Evolutionary conservation across 2,329 filamentous ascomycete species (phyloP).

Genomic region (Exophiala spinifera): DNA sequence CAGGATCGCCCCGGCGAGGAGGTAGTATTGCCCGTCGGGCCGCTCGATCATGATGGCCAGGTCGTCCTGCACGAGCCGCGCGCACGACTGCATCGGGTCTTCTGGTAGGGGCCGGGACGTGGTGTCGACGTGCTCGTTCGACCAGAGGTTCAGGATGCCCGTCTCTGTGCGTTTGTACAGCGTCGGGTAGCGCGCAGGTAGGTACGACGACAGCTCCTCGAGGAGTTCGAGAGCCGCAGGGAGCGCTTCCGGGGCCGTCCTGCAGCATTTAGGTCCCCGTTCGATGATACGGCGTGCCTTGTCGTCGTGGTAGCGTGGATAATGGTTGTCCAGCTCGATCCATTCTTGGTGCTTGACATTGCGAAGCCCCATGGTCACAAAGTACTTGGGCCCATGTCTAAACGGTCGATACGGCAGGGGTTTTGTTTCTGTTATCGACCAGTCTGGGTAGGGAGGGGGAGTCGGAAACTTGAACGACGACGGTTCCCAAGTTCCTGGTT

Average conservation of each 20-base stretch:
- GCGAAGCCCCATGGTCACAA: constrained; percentile 75
- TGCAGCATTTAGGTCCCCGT: constrained; percentile 64
- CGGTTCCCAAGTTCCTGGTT: constrained; percentile 53
- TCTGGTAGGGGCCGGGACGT: constrained; percentile 62
- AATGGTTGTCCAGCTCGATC: constrained; percentile 82
- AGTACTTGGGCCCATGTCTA: constrained; percentile 71
- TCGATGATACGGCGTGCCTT: constrained; percentile 67
- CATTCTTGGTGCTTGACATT: constrained; percentile 64
- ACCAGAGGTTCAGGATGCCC: constrained; percentile 69
- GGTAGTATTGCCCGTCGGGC: constrained; percentile 73
- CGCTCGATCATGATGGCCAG: constrained; percentile 79
- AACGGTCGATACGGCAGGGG: constrained; percentile 77
- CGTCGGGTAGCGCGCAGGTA: constrained; percentile 71
- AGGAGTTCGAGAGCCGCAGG: constrained; percentile 72
- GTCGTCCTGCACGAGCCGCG: constrained; percentile 75
- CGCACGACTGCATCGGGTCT: constrained; percentile 74
- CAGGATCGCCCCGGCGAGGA: constrained; percentile 69
- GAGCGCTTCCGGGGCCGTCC: constrained; percentile 66
- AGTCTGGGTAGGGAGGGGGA: constrained; percentile 62
- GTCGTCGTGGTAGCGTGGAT: constrained; percentile 66
- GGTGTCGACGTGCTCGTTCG: constrained; percentile 70
- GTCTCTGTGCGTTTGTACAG: constrained; percentile 63
- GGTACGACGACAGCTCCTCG: constrained; percentile 66
- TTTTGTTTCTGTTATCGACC: constrained; percentile 66
- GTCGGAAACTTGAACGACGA: constrained; percentile 58